These are phyloP conservation scores for Kwoniella europaea DNA, from an alignment of 768 basidiomycete genomes.

Conservation along the genomic window DNA sequence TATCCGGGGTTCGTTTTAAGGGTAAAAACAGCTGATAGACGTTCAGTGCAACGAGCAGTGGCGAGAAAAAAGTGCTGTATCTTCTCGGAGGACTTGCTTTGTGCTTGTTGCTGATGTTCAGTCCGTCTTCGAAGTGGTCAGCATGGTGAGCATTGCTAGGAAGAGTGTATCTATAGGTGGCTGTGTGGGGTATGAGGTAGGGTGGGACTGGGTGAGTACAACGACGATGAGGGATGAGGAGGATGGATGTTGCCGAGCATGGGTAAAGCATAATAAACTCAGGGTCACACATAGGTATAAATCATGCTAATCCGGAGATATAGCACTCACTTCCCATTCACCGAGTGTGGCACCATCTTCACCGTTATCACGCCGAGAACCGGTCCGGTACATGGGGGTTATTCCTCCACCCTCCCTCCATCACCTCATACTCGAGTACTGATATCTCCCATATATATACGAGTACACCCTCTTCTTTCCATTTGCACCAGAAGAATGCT, in stretches of 20 bases:
- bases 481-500: background rate
- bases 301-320: background rate
- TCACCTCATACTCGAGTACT: background rate
- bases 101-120: background rate
- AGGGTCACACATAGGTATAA: background rate
- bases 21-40: background rate
- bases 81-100: background rate
- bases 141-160: too few relatives aligned
- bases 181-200: background rate
- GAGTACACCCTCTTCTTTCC: background rate
- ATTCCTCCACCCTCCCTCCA: background rate
- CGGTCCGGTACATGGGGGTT: constrained; percentile 6
- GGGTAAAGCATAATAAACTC: background rate
- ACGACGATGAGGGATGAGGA: background rate
- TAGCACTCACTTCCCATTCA: background rate
- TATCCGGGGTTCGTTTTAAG: background rate
- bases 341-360: background rate
- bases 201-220: background rate
- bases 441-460: background rate
- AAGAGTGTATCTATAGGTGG: background rate
- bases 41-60: background rate
- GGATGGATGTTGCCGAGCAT: background rate
- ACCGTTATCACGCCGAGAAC: constrained; percentile 9
- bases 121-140: background rate
- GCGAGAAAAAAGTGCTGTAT: background rate